Conservation (phyloP, 345 rosid genomes). For the Populus euphratica region DNA sequence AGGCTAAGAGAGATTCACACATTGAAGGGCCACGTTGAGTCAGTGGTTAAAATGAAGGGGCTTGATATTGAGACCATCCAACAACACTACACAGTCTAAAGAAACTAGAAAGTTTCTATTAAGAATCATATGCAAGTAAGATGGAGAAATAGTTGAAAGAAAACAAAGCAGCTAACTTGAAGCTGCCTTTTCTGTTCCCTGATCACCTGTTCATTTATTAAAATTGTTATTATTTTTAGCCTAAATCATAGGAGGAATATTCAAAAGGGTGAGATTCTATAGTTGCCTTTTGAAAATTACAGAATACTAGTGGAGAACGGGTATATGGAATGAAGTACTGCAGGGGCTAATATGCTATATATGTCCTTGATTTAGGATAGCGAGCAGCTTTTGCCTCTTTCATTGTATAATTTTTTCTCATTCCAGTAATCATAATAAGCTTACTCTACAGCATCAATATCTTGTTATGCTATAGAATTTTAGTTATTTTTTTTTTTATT, state of each 20-base stretch:
- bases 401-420: background rate
- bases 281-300: background rate
- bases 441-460: background rate
- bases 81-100: constrained; percentile 8
- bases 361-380: too few relatives aligned
- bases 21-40: constrained; percentile 16
- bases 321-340: too few relatives aligned
- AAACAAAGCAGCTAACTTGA: background rate
- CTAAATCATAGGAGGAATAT: background rate
- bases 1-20: constrained; percentile 14
- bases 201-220: background rate
- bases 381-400: background rate
- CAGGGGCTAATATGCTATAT: too few relatives aligned
- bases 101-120: background rate
- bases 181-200: background rate
- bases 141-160: background rate
- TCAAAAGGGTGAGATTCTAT: background rate
- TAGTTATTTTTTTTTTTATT: background rate
- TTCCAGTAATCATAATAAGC: background rate
- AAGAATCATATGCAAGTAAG: background rate
- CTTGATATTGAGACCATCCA: constrained; percentile 14
- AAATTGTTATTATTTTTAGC: background rate
- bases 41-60: constrained; percentile 10
- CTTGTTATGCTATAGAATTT: background rate
- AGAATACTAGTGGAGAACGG: too few relatives aligned